Base-by-base conservation (phyloP, 2,329 filamentous ascomycete species). In the Intubia oerlemansii region DNA sequence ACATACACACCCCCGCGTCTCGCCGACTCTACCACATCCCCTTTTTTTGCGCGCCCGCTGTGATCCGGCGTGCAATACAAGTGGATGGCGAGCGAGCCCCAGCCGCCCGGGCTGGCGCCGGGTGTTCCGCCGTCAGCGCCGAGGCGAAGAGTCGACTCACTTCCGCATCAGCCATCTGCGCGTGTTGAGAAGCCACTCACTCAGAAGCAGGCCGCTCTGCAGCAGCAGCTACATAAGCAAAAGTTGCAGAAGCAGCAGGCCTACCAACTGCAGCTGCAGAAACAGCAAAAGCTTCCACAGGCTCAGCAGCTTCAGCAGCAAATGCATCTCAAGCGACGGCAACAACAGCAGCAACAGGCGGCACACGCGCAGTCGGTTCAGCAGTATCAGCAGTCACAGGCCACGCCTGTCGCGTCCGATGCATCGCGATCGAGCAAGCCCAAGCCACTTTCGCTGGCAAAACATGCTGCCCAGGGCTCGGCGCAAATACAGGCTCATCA, bases 61-160 rank as follows among this genome's bases (percentile, higher is more conserved):
- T 15, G 17, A 30, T 17, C 17, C 18, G 19, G 21, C 17, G 20
- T 24, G 18, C 16, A 6, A 10, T 23, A 12, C 13, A 18, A 12
- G 30, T 19, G 17, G 17, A 34, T 36, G 32, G 30, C 32, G 12
- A 36, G 34, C 29, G 34, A 36, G 30, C 14, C 32, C 5, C 24
- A 22, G 10, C 32, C 30, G 22, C 16, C 24, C 27, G 29, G 24
- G 22, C 28, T 28, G 22, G 18, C 28, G 32, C 28, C 34, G 6
- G 16, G 25, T 15, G 24, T 25, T n/a, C 30, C 27, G 27, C 27
- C 18, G 27, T 28, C n/a, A n/a, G n/a, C n/a, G 31, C 18, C 20
- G 8, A 15, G 25, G 30, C 25, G 33, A 25, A 10, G 24, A n/a
- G 21, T 22, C 13, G 27, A 29, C 24, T 9, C 27, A 16, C 31